A percentile compares a stretch with the other conserved stretches of the same genome.
These are phyloP conservation scores for Macrotyloma uniflorum DNA, from an alignment of 306 rosid species.

Conservation along the genomic window DNA sequence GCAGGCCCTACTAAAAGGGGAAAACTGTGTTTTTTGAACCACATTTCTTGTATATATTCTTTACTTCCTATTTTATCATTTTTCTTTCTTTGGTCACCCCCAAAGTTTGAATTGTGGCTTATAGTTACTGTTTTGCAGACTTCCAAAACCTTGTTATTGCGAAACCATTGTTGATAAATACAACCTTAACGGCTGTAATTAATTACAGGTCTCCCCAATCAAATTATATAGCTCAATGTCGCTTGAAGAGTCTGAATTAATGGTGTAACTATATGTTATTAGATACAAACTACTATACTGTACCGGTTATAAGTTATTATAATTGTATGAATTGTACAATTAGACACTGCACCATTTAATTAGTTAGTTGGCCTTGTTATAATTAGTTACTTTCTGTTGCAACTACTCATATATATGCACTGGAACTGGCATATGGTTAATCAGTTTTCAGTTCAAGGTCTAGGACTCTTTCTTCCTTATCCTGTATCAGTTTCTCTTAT, in stretches of 20 bases:
- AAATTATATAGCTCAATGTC: too few species aligned
- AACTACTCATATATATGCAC: neutral
- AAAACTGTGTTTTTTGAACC: neutral
- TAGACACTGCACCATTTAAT: neutral
- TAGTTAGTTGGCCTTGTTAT: neutral
- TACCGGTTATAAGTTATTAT: neutral
- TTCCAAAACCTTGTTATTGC: neutral
- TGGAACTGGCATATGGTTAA: neutral
- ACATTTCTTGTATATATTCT: neutral
- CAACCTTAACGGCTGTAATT: neutral
- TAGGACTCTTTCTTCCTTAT: neutral
- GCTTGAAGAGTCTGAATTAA: neutral
- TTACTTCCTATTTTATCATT: neutral
- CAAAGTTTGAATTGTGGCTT: neutral
- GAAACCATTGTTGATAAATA: neutral
- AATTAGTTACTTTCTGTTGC: neutral
- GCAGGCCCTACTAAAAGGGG: neutral
- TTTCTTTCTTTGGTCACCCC: neutral
- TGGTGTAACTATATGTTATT: neutral
- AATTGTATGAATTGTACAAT: neutral
- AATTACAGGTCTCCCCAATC: neutral
- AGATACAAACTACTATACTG: neutral
- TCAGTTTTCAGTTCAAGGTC: neutral
- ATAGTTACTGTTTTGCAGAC: too few species aligned
- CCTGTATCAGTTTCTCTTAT: neutral